Evolutionary conservation across 768 basidiomycete species (phyloP).

Genomic region (Tulasnella calospora): DNA sequence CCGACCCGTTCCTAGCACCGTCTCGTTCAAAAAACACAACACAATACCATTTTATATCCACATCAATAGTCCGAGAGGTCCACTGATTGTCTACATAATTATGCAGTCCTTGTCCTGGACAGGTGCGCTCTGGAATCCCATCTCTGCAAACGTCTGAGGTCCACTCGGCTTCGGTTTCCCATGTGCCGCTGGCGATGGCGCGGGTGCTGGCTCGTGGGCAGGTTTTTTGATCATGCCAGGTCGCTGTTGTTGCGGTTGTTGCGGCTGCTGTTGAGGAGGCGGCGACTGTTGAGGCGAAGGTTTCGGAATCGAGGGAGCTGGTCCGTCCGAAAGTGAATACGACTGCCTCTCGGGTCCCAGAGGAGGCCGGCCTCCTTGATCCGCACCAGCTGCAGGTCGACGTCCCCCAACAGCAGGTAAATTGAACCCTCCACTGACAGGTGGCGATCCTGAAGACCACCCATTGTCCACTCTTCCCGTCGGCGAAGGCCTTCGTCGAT

Average conservation of each 20-base stretch:
- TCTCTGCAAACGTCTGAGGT: slow-evolving; percentile 83
- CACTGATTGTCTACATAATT: slow-evolving; percentile 60
- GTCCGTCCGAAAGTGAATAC: neutral
- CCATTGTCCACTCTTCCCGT: neutral
- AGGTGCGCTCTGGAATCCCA: slow-evolving; percentile 80
- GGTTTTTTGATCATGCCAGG: neutral
- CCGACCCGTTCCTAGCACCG: too few species aligned
- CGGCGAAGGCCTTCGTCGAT: neutral
- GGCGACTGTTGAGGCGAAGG: neutral
- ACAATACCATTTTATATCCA: neutral
- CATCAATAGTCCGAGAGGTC: neutral
- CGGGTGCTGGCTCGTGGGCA: neutral
- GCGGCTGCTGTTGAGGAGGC: neutral
- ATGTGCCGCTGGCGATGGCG: neutral
- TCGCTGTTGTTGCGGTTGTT: slow-evolving; percentile 1
- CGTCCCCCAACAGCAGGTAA: neutral
- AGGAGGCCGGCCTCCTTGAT: neutral
- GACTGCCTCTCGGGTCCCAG: neutral
- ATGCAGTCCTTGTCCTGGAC: slow-evolving; percentile 78
- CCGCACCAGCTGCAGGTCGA: neutral
- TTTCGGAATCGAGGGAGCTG: neutral
- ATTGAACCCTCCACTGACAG: neutral
- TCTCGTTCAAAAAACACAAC: too few species aligned
- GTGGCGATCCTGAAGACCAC: neutral
- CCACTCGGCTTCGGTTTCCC: slow-evolving; percentile 36